phyloP scores from a whole-genome alignment of 495 filamentous ascomycete genomes.

The Tricharina praecox region DNA sequence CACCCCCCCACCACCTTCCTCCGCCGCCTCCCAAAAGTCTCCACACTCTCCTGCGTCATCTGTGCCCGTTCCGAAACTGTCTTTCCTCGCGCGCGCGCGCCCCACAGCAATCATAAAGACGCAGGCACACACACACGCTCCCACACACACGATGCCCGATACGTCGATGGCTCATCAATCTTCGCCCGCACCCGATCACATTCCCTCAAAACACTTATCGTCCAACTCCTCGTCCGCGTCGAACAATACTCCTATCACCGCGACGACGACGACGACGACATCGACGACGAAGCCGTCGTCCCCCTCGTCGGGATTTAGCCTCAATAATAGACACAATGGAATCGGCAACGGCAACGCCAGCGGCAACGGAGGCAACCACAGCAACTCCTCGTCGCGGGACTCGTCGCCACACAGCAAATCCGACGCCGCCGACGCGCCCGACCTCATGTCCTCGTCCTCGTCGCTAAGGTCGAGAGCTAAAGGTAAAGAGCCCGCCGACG shows the following conservation, averaged over 20 bases:
- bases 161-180: conserved; percentile 15
- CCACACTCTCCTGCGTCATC: neutral
- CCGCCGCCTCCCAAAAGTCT: neutral
- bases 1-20: neutral
- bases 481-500: neutral
- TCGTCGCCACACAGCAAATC: conserved; percentile 10
- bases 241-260: no score
- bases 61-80: conserved; percentile 23
- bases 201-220: neutral
- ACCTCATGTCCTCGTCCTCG: conserved; percentile 12
- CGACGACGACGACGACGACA: neutral
- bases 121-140: no score
- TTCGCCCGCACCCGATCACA: neutral
- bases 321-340: no score
- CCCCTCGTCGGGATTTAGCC: neutral
- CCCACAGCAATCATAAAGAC: no score
- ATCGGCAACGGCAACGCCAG: no score
- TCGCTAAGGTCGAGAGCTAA: conserved; percentile 14
- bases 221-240: no score
- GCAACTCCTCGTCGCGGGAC: conserved; percentile 16
- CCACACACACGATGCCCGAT: conserved; percentile 19
- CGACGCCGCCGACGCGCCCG: conserved; percentile 18
- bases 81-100: no score
- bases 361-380: conserved; percentile 2
- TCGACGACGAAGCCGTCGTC: neutral